Conservation (phyloP, 225 moss, liverwort and hornwort species). For the Climacium dendroides region DNA sequence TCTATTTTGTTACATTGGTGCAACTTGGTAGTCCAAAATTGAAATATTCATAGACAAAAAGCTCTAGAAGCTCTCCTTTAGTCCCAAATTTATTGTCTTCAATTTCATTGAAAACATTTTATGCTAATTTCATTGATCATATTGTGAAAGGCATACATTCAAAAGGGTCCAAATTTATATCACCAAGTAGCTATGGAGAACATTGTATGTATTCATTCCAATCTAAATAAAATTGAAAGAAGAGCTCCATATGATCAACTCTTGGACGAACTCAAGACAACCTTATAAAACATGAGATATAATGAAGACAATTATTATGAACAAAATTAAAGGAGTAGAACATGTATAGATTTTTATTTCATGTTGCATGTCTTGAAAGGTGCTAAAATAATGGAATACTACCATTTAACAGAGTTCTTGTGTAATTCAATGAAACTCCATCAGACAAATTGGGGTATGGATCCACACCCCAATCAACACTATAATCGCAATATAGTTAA, state of each 20-base stretch:
- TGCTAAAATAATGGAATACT: not conserved
- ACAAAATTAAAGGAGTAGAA: not conserved
- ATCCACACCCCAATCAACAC: rapidly evolving
- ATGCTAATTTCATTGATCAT: not conserved
- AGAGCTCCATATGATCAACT: not conserved
- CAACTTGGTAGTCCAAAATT: not conserved
- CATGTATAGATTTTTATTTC: not conserved
- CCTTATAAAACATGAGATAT: not conserved
- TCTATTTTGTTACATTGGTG: not conserved
- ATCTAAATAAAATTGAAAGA: not conserved
- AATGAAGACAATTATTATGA: rapidly evolving
- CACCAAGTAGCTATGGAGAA: no score
- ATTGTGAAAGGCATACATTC: rapidly evolving
- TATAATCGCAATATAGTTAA: rapidly evolving
- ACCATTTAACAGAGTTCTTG: not conserved
- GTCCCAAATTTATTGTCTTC: not conserved
- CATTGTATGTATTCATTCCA: not conserved
- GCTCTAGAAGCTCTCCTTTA: not conserved
- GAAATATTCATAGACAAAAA: no score
- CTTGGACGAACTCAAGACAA: not conserved
- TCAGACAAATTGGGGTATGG: rapidly evolving
- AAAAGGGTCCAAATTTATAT: not conserved
- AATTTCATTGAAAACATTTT: not conserved
- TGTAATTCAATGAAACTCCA: not conserved
- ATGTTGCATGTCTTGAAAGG: not conserved